A percentile compares a stretch with the other conserved stretches of the same genome.
Conservation (phyloP, 495 filamentous ascomycete species). For the Neurospora hispaniola region DNA sequence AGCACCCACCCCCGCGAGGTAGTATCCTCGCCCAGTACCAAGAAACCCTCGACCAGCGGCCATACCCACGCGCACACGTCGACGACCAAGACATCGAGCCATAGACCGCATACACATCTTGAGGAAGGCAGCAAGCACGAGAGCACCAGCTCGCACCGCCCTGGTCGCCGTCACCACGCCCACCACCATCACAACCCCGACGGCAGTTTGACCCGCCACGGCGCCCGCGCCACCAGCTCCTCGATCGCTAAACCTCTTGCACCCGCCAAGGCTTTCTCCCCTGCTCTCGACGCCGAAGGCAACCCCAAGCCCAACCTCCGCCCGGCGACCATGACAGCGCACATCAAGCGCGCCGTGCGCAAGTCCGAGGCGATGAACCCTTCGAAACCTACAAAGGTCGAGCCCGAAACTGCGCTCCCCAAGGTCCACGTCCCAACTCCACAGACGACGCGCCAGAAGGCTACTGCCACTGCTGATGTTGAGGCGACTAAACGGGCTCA, state of each 20-base stretch:
- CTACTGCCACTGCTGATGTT: background rate
- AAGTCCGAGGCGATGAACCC: constrained; percentile 6
- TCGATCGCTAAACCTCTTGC: background rate
- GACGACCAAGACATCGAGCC: background rate
- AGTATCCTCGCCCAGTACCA: background rate
- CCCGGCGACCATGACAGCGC: constrained; percentile 11
- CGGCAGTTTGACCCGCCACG: background rate
- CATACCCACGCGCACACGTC: background rate
- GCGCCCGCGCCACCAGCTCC: constrained; percentile 1
- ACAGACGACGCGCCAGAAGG: background rate
- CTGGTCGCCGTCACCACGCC: background rate
- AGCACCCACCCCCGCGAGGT: background rate
- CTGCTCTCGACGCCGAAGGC: background rate
- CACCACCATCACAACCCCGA: constrained; percentile 3
- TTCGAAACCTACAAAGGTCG: background rate
- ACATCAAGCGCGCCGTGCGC: constrained; percentile 12
- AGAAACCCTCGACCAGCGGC: background rate
- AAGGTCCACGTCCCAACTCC: background rate
- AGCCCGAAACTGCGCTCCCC: background rate
- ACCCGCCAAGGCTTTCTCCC: constrained; percentile 1
- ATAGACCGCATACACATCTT: background rate
- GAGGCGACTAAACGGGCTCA: background rate
- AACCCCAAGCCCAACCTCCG: constrained; percentile 6
- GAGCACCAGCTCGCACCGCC: background rate
- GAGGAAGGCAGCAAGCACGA: constrained; percentile 1